Evolutionary conservation across 768 basidiomycete genomes (phyloP).

Genomic region (Asterophora lycoperdoides): DNA sequence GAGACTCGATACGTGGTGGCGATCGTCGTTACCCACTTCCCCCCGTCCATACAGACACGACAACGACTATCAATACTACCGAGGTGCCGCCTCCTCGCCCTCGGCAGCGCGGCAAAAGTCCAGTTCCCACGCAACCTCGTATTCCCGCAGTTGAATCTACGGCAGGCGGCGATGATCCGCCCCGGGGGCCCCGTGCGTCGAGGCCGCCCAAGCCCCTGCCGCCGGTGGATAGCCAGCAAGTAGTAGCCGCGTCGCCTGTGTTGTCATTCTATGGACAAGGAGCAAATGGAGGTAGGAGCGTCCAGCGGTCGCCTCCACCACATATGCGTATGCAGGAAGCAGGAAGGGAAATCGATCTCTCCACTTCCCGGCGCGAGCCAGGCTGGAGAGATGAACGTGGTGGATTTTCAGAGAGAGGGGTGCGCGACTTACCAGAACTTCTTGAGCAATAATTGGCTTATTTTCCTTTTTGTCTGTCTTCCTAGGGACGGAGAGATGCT

Average conservation of each 20-base stretch:
- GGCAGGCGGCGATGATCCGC: slow-evolving; percentile 11
- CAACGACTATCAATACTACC: slow-evolving; percentile 26
- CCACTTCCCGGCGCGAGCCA: not conserved
- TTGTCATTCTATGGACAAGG: slow-evolving; percentile 5
- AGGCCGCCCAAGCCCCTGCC: slow-evolving; percentile 8
- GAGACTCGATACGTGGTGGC: slow-evolving; percentile 2
- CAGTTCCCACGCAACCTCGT: slow-evolving; percentile 7
- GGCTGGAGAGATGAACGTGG: slow-evolving; percentile 13
- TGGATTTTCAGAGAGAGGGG: slow-evolving; percentile 10
- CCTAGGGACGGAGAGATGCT: slow-evolving; percentile 22
- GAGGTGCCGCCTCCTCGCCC: slow-evolving; percentile 16
- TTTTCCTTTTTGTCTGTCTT: not conserved
- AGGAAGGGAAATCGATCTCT: slow-evolving; percentile 1
- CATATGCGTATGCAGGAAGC: slow-evolving; percentile 9
- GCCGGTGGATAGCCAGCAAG: slow-evolving; percentile 1
- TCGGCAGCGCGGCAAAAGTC: slow-evolving; percentile 10
- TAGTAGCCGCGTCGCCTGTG: slow-evolving; percentile 10
- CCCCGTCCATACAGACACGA: slow-evolving; percentile 16
- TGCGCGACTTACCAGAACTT: not conserved
- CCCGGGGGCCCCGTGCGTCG: slow-evolving; percentile 30
- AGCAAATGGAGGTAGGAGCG: not conserved
- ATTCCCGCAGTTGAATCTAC: slow-evolving; percentile 19
- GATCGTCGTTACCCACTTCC: slow-evolving; percentile 11
- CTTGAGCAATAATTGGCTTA: not conserved
- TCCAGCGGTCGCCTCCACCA: slow-evolving; percentile 20